Percentiles rank a stretch among this genome's conserved stretches.
Conservation (phyloP, 805 yeast species). For the Starmera quercuum region DNA sequence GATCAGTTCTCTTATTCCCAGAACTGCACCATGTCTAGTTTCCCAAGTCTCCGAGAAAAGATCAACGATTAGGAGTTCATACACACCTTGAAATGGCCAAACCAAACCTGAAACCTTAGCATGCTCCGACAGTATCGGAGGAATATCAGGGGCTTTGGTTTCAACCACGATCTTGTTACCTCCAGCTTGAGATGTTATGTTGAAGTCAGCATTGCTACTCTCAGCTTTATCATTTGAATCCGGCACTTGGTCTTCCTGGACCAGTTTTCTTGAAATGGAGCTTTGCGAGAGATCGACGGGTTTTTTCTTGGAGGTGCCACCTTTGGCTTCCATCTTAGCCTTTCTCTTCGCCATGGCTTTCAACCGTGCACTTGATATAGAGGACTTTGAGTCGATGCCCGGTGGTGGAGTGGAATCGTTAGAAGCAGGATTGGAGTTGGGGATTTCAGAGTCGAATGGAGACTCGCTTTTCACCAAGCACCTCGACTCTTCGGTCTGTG, state of each 20-base stretch:
- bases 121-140: slow-evolving; percentile 64
- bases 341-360: slow-evolving; percentile 92
- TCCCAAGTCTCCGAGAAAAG: slow-evolving; percentile 89
- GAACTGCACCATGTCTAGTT: slow-evolving; percentile 88
- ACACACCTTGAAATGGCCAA: slow-evolving; percentile 94
- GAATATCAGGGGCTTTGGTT: slow-evolving; percentile 53
- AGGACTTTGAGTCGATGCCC: slow-evolving; percentile 15
- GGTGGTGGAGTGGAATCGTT: slow-evolving; percentile 13
- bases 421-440: slow-evolving; percentile 6
- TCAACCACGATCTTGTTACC: slow-evolving; percentile 82
- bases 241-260: slow-evolving; percentile 22
- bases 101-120: slow-evolving; percentile 65
- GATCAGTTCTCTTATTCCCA: slow-evolving; percentile 83
- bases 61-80: slow-evolving; percentile 71
- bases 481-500: slow-evolving; percentile 8
- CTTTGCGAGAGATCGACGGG: slow-evolving; percentile 68
- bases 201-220: slow-evolving; percentile 26
- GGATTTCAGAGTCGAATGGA: slow-evolving; percentile 5
- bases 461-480: slow-evolving; percentile 6
- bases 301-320: slow-evolving; percentile 32
- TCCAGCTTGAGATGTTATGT: slow-evolving; percentile 72
- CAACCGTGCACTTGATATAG: slow-evolving; percentile 62
- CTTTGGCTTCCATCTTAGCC: slow-evolving; percentile 65
- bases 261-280: slow-evolving; percentile 51
- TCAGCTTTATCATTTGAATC: slow-evolving; percentile 3